Evolutionary conservation across 2,329 filamentous ascomycete species (phyloP).

Genomic region (Sporothrix luriei): DNA sequence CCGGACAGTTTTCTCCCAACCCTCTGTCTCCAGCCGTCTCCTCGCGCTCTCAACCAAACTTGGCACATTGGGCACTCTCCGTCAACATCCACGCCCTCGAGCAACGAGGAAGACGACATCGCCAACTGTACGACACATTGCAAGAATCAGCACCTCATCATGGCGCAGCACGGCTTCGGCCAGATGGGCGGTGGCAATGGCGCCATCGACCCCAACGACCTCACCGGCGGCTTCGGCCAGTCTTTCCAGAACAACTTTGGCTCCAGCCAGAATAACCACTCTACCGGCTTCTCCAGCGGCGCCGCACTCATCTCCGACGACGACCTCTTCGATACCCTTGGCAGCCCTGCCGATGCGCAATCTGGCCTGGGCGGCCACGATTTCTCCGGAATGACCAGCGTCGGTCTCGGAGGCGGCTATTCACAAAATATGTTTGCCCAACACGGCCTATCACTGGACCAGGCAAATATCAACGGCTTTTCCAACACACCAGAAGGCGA

Average conservation of each 20-base stretch:
- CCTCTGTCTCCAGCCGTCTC: background rate
- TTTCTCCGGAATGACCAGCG: constrained; percentile 57
- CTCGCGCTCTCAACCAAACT: background rate
- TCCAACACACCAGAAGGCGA: constrained; percentile 91
- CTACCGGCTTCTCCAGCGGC: constrained; percentile 73
- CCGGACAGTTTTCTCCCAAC: background rate
- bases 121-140: no score
- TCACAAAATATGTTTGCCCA: constrained; percentile 59
- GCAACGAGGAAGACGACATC: constrained; percentile 1
- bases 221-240: constrained; percentile 68
- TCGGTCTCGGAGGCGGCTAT: constrained; percentile 58
- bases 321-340: constrained; percentile 77
- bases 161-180: constrained; percentile 61
- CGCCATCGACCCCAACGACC: constrained; percentile 78
- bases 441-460: constrained; percentile 66
- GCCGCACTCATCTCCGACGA: constrained; percentile 83
- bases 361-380: constrained; percentile 59
- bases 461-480: constrained; percentile 74
- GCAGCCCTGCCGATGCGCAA: constrained; percentile 57
- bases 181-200: constrained; percentile 56
- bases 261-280: constrained; percentile 58
- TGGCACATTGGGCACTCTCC: background rate
- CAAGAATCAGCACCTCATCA: constrained; percentile 38
- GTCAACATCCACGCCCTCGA: background rate
- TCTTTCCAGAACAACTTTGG: constrained; percentile 65